Evolutionary conservation across 805 yeast species (phyloP).

Genomic region (Teunomyces aglyptinius): DNA sequence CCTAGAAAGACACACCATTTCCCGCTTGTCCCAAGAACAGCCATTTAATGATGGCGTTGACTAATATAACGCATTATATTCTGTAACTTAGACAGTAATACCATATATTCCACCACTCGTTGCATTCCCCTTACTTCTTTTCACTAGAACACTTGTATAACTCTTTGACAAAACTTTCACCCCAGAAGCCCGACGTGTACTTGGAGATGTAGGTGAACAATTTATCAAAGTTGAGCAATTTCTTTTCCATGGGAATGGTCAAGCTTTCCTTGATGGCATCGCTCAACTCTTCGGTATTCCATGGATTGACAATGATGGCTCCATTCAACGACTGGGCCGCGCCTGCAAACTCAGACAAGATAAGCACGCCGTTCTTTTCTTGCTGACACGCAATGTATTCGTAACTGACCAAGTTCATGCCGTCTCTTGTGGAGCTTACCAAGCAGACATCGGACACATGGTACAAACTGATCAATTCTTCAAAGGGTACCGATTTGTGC

Average conservation of each 20-base stretch:
- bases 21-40: constrained; percentile 9
- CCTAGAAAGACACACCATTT: constrained; percentile 24
- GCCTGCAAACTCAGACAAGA: constrained; percentile 94
- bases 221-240: constrained; percentile 72
- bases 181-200: constrained; percentile 96
- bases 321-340: constrained; percentile 99
- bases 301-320: constrained; percentile 89
- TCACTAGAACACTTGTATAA: constrained; percentile 42
- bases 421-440: constrained; percentile 94
- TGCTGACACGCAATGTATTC: constrained; percentile 97
- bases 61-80: background rate
- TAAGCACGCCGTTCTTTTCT: constrained; percentile 79
- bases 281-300: constrained; percentile 95
- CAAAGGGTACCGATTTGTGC: constrained; percentile 88
- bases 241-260: constrained; percentile 81
- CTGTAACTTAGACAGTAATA: background rate
- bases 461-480: constrained; percentile 87
- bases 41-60: constrained; percentile 10
- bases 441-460: constrained; percentile 85
- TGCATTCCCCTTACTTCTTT: background rate
- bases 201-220: constrained; percentile 85
- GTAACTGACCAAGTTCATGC: constrained; percentile 95
- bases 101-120: background rate
- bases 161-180: constrained; percentile 91
- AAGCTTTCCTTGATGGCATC: constrained; percentile 83